Conservation (phyloP, 179 eudicot species). For the Sideroxylon spinosum region DNA sequence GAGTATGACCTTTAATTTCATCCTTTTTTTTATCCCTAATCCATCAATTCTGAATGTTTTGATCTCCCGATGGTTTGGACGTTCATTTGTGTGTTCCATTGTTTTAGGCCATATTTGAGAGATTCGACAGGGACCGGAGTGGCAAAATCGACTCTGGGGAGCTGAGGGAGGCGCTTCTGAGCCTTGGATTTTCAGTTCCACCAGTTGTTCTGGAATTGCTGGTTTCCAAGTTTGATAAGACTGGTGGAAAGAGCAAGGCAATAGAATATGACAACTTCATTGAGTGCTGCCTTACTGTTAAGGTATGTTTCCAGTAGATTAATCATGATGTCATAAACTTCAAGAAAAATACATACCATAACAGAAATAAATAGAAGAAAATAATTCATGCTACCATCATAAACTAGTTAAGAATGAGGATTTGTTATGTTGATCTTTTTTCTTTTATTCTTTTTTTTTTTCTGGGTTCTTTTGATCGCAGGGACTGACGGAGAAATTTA, state of each 20-base stretch:
- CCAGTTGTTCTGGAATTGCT: conserved; percentile 71
- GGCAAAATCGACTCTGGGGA: conserved; percentile 81
- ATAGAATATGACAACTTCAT: conserved; percentile 96
- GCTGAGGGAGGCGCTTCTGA: conserved; percentile 77
- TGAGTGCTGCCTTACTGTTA: conserved; percentile 45
- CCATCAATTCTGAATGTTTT: background rate
- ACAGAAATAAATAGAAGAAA: too few relatives aligned
- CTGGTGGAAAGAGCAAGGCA: conserved; percentile 72
- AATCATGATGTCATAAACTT: background rate
- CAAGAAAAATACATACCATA: too few relatives aligned
- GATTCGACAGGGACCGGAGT: conserved; percentile 81
- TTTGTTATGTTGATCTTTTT: too few relatives aligned
- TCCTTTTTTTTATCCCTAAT: background rate
- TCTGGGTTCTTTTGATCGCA: conserved; percentile 13
- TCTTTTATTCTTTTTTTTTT: too few relatives aligned
- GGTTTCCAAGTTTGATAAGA: conserved; percentile 84
- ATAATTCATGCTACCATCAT: too few relatives aligned
- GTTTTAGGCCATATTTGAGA: conserved; percentile 68
- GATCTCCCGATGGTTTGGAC: background rate
- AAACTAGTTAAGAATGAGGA: too few relatives aligned
- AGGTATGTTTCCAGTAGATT: conserved; percentile 6
- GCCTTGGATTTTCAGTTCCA: conserved; percentile 82
- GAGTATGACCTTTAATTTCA: conserved; percentile 43
- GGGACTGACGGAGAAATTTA: conserved; percentile 92
- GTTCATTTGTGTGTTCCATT: conserved; percentile 14